Evolutionary conservation across 495 filamentous ascomycete species (phyloP), one percentile per base, ranked within the genome.

Genomic region (Clohesyomyces aquaticus): DNA sequence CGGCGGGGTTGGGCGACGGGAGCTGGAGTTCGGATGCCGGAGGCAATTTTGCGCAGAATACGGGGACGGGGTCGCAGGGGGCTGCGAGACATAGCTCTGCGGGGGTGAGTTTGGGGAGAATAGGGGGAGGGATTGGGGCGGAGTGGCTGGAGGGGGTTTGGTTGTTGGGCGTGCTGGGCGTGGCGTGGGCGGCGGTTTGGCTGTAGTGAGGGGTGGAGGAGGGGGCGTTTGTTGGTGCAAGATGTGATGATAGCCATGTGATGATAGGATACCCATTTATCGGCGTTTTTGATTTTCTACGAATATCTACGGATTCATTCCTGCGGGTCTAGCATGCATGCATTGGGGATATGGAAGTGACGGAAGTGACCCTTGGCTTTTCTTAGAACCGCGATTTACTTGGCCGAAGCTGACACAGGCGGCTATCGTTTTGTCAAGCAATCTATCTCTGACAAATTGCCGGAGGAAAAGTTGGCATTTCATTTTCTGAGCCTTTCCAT

Each of bases 191-290:
- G 26, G 61, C 52, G 19, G 51, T 63, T 29, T 55, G 51, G 49
- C 27, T 64, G 21, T 64, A 41, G 47, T 29, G 12, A 41, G 23
- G 25, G 27, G 35, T 19, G 19, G 22, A 4, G 6, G 9, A 8
- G 32, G 25, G 22, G n/a, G n/a, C n/a, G n/a, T n/a, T n/a, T n/a
- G n/a, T n/a, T n/a, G n/a, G n/a, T n/a, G n/a, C n/a, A 28, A 12
- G 42, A 50, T 50, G 61, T 49, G 52, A 32, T 42, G 41, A 58
- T 35, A 19, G 35, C 56, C 32, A 64, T 64, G 61, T 64, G 57
- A 51, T 64, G 57, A 57, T 52, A 16, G 46, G 61, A 64, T 64
- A 64, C 61, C 61, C 61, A 64, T 64, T 28, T 25, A 23, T 32
- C 22, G 60, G 60, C 53, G 61, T 64, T 64, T 32, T 9, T 49